Evolutionary conservation across 2,329 filamentous ascomycete genomes (phyloP).

Genomic region (Stagonosporopsis chrysanthemi): DNA sequence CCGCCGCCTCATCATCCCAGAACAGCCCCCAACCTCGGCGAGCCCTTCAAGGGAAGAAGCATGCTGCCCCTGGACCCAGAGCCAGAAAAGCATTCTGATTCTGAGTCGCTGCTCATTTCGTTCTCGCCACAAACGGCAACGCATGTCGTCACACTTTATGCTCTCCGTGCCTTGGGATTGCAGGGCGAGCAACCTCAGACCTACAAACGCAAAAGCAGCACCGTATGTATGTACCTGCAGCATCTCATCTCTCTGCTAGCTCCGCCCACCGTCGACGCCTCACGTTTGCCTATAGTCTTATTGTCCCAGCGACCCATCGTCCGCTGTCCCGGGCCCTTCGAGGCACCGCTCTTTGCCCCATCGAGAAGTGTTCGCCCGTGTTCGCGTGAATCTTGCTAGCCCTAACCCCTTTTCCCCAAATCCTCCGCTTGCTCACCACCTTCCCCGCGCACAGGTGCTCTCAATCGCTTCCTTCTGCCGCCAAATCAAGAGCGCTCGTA

Average conservation of each 20-base stretch:
- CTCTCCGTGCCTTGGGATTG: not conserved
- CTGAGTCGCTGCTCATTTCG: not conserved
- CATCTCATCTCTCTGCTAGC: slow-evolving; percentile 6
- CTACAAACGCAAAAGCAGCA: slow-evolving; percentile 16
- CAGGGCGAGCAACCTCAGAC: too few species aligned
- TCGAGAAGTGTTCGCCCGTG: slow-evolving; percentile 19
- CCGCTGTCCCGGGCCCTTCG: slow-evolving; percentile 7
- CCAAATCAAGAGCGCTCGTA: too few species aligned
- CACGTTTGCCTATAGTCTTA: slow-evolving; percentile 9
- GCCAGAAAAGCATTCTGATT: not conserved
- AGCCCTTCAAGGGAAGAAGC: slow-evolving; percentile 7
- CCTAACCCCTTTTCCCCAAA: slow-evolving; percentile 14
- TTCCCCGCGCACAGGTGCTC: slow-evolving; percentile 12
- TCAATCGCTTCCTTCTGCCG: too few species aligned
- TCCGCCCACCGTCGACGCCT: slow-evolving; percentile 8
- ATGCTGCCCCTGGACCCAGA: slow-evolving; percentile 4
- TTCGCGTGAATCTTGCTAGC: slow-evolving; percentile 1
- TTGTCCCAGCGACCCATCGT: too few species aligned
- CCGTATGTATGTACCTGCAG: not conserved
- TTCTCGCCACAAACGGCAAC: not conserved
- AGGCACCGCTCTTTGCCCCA: slow-evolving; percentile 3
- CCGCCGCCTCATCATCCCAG: slow-evolving; percentile 14
- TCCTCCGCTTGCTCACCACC: slow-evolving; percentile 6
- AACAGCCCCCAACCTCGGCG: slow-evolving; percentile 5
- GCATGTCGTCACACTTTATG: not conserved